Percentiles rank a stretch among this genome's conserved stretches.
Conservation (phyloP, 1,284 basidiomycete genomes). For the Austroboletus niveus region DNA sequence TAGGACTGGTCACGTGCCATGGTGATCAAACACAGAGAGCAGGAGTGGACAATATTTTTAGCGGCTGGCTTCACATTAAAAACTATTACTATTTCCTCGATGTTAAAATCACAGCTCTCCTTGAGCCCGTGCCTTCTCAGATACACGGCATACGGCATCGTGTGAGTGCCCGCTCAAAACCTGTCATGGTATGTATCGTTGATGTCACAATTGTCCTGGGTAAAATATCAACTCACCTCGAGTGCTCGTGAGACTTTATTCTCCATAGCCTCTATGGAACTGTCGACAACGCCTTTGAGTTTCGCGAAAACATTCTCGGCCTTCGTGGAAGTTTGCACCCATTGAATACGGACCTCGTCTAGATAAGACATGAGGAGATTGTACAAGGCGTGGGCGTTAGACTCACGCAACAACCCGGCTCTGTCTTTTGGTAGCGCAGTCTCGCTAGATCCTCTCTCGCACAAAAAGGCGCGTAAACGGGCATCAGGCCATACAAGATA, state of each 20-base stretch:
- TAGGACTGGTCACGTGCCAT: no score
- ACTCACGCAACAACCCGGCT: slow-evolving; percentile 68
- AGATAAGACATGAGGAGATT: not conserved
- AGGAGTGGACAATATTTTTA: no score
- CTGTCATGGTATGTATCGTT: slow-evolving; percentile 16
- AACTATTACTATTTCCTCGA: no score
- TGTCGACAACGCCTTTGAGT: slow-evolving; percentile 61
- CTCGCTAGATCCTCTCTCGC: slow-evolving; percentile 71
- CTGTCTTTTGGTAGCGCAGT: slow-evolving; percentile 60
- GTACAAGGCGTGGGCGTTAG: slow-evolving; percentile 2
- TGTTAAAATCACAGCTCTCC: no score
- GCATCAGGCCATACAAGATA: slow-evolving; percentile 91
- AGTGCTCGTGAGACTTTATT: slow-evolving; percentile 54
- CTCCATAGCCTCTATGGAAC: slow-evolving; percentile 65
- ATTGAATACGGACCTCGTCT: slow-evolving; percentile 79
- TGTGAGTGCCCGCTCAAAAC: slow-evolving; percentile 34
- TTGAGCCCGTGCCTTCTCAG: slow-evolving; percentile 5
- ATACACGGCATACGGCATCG: slow-evolving; percentile 13
- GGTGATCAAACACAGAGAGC: no score
- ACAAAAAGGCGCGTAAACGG: slow-evolving; percentile 78
- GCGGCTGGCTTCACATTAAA: no score
- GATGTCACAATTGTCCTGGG: not conserved
- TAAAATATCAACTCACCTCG: slow-evolving; percentile 22
- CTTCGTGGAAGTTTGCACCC: slow-evolving; percentile 59
- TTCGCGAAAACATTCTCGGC: slow-evolving; percentile 57